These are phyloP conservation scores for Candida mesenterica DNA, from an alignment of 1,139 yeast genomes.

Conservation along the genomic window DNA sequence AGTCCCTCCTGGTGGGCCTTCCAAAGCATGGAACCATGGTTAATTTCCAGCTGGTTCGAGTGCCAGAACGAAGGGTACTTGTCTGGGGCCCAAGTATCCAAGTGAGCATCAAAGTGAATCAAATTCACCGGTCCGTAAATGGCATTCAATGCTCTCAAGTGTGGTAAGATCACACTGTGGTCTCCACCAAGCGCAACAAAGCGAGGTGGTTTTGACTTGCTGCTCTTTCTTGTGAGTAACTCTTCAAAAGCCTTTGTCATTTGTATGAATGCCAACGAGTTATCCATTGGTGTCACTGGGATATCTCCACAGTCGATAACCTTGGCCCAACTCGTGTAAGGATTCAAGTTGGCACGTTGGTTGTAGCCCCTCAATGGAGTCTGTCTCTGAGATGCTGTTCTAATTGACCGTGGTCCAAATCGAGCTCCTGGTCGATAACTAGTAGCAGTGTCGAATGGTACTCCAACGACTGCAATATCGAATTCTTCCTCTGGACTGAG, in stretches of 20 bases:
- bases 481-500: constrained; percentile 43
- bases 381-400: constrained; percentile 74
- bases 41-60: constrained; percentile 59
- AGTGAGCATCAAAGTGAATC: constrained; percentile 76
- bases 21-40: constrained; percentile 84
- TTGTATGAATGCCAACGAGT: constrained; percentile 62
- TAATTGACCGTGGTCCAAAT: constrained; percentile 75
- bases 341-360: constrained; percentile 61
- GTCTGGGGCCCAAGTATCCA: constrained; percentile 78
- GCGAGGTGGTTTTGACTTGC: constrained; percentile 48
- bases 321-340: constrained; percentile 66
- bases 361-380: constrained; percentile 65
- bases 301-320: constrained; percentile 79
- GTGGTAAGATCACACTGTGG: constrained; percentile 71
- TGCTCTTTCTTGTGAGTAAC: constrained; percentile 36
- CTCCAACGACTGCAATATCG: constrained; percentile 71
- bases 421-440: constrained; percentile 76
- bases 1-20: constrained; percentile 69
- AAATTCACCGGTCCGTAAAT: constrained; percentile 64
- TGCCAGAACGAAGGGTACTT: constrained; percentile 68
- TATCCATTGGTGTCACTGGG: constrained; percentile 78
- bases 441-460: constrained; percentile 76
- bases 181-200: constrained; percentile 76
- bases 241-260: constrained; percentile 70
- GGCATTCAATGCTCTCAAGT: constrained; percentile 58